A percentile compares a stretch with the other conserved stretches of the same genome.
Evolutionary conservation across 2,329 filamentous ascomycete species (phyloP).

Genomic region (Claviceps quebecensis): DNA sequence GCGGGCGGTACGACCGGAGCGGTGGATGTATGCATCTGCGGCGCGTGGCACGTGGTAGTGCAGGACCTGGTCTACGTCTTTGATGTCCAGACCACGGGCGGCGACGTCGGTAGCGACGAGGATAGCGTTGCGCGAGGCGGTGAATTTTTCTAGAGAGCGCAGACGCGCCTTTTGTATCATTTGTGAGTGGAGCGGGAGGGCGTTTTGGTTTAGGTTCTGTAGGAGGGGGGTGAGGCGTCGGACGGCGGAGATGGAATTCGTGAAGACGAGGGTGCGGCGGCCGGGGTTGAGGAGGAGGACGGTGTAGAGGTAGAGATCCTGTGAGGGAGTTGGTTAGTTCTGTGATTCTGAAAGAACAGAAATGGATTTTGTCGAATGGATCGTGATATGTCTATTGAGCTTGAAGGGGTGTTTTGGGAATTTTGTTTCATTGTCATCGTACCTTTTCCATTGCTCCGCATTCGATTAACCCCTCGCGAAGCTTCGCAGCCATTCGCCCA

Average conservation of each 20-base stretch:
- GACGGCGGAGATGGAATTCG: constrained; percentile 89
- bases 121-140: constrained; percentile 49
- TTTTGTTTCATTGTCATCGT: constrained; percentile 9
- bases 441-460: constrained; percentile 90
- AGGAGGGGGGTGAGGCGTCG: constrained; percentile 75
- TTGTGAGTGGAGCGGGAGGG: constrained; percentile 71
- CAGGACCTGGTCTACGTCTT: constrained; percentile 73
- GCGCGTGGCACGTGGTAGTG: constrained; percentile 91
- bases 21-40: constrained; percentile 88
- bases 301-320: constrained; percentile 87
- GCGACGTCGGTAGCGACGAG: constrained; percentile 90
- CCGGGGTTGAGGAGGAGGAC: constrained; percentile 71
- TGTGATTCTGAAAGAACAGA: neutral
- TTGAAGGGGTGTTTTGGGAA: neutral
- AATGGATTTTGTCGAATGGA: neutral
- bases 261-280: constrained; percentile 75
- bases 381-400: no score
- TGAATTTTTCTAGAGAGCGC: constrained; percentile 84
- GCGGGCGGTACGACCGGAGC: constrained; percentile 86
- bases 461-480: constrained; percentile 84
- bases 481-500: constrained; percentile 71
- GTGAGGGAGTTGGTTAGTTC: constrained; percentile 9
- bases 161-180: constrained; percentile 94
- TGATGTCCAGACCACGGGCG: constrained; percentile 85
- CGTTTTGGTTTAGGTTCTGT: constrained; percentile 64